phyloP scores from a whole-genome alignment of 1,284 basidiomycete genomes.

The Sanghuangporus weigelae region DNA sequence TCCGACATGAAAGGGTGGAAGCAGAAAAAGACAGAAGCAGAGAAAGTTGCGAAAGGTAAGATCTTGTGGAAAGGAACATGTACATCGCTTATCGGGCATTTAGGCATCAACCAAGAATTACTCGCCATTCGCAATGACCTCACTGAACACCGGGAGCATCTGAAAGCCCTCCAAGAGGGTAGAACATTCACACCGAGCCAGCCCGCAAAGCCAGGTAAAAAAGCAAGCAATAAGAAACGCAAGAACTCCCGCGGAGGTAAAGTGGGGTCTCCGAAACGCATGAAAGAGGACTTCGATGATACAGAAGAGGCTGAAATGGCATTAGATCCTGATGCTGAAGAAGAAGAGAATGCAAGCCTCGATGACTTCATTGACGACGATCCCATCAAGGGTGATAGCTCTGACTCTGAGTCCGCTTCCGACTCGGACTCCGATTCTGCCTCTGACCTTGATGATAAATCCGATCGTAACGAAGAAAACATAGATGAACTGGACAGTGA shows the following conservation, averaged over 20 bases:
- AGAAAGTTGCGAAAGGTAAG: slow-evolving; percentile 38
- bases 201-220: slow-evolving; percentile 27
- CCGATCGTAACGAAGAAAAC: slow-evolving; percentile 25
- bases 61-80: not conserved
- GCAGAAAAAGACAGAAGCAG: slow-evolving; percentile 36
- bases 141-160: slow-evolving; percentile 40
- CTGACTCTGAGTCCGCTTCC: slow-evolving; percentile 20
- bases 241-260: slow-evolving; percentile 40
- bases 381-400: slow-evolving; percentile 18
- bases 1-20: slow-evolving; percentile 37
- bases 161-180: slow-evolving; percentile 42
- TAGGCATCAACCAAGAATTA: slow-evolving; percentile 37
- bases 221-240: slow-evolving; percentile 39
- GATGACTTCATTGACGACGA: slow-evolving; percentile 23
- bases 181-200: slow-evolving; percentile 38
- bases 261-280: slow-evolving; percentile 40
- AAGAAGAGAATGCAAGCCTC: slow-evolving; percentile 26
- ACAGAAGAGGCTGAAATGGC: slow-evolving; percentile 25
- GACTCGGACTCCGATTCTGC: slow-evolving; percentile 24
- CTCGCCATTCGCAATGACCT: slow-evolving; percentile 34
- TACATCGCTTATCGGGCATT: slow-evolving; percentile 14
- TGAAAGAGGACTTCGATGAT: slow-evolving; percentile 23
- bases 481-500: slow-evolving; percentile 25
- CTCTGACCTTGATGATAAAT: slow-evolving; percentile 23
- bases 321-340: slow-evolving; percentile 16